These are phyloP conservation scores for Wickerhamiella parazyma DNA, from an alignment of 805 yeast species.

Conservation along the genomic window DNA sequence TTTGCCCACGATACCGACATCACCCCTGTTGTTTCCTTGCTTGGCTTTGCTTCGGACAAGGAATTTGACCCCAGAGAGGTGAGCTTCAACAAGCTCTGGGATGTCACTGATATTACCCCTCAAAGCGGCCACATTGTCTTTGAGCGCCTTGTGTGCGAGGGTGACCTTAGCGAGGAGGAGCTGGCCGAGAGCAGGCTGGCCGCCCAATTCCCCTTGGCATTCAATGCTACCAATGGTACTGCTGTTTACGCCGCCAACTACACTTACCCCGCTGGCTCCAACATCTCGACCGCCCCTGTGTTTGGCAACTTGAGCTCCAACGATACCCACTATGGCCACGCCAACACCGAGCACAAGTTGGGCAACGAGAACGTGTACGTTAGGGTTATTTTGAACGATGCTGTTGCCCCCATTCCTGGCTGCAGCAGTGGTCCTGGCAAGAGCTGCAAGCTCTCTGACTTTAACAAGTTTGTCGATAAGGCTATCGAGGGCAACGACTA, in stretches of 20 bases:
- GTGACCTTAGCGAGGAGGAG: slow-evolving; percentile 5
- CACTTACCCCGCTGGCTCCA: slow-evolving; percentile 11
- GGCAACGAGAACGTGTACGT: slow-evolving; percentile 28
- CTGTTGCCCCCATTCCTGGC: slow-evolving; percentile 36
- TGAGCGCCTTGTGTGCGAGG: slow-evolving; percentile 31
- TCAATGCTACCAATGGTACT: slow-evolving; percentile 14
- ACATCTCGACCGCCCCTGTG: slow-evolving; percentile 3
- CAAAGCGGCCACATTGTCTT: slow-evolving; percentile 23
- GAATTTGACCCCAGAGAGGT: slow-evolving; percentile 28
- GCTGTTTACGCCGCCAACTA: slow-evolving; percentile 13
- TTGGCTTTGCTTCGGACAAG: slow-evolving; percentile 35
- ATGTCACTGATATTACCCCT: slow-evolving; percentile 29
- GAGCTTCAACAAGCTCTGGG: slow-evolving; percentile 36
- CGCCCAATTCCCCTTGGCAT: slow-evolving; percentile 16
- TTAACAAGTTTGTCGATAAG: slow-evolving; percentile 13
- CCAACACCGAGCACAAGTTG: neutral
- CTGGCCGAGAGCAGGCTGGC: slow-evolving; percentile 7
- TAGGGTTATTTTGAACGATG: slow-evolving; percentile 39
- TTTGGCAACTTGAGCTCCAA: slow-evolving; percentile 6
- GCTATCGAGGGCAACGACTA: slow-evolving; percentile 10
- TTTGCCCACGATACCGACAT: slow-evolving; percentile 50
- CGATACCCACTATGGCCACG: slow-evolving; percentile 3
- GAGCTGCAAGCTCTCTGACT: slow-evolving; percentile 28
- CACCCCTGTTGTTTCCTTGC: slow-evolving; percentile 34
- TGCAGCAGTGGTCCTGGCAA: slow-evolving; percentile 42